Evolutionary conservation across 768 basidiomycete species (phyloP).

Genomic region (Amylocystis lapponica): DNA sequence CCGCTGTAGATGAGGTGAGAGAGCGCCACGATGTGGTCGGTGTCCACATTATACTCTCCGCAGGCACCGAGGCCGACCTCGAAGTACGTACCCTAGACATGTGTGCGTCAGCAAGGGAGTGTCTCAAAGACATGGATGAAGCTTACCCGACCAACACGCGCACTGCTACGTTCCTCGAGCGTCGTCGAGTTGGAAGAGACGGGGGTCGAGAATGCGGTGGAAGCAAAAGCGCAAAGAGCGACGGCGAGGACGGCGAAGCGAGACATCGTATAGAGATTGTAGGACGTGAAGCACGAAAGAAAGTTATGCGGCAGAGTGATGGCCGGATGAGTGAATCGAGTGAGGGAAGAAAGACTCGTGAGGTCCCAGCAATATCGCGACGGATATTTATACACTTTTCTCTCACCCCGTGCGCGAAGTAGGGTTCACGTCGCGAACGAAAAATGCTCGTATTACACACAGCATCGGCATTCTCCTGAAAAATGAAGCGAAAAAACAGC

Average conservation of each 20-base stretch:
- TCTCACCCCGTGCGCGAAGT: too few species aligned
- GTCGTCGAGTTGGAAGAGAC: constrained; percentile 31
- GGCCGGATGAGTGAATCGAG: too few species aligned
- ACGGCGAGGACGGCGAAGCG: constrained; percentile 31
- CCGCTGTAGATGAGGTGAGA: constrained; percentile 45
- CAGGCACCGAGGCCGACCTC: constrained; percentile 59
- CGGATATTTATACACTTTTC: too few species aligned
- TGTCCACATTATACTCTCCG: constrained; percentile 43
- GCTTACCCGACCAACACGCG: constrained; percentile 53
- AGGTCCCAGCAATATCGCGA: too few species aligned
- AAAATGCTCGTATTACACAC: too few species aligned
- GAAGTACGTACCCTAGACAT: constrained; percentile 61
- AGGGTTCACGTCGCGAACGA: too few species aligned
- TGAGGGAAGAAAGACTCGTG: too few species aligned
- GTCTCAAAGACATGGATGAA: not conserved
- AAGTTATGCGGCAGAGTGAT: too few species aligned
- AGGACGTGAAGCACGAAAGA: too few species aligned
- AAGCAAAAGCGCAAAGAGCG: constrained; percentile 38
- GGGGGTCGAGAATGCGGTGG: constrained; percentile 41
- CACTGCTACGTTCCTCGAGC: constrained; percentile 47
- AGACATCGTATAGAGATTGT: constrained; percentile 30
- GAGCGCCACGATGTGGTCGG: constrained; percentile 58
- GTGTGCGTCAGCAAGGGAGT: constrained; percentile 1
- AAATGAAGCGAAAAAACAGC: too few species aligned
- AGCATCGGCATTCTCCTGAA: too few species aligned